phyloP scores from a whole-genome alignment of 257 asterid species.

The Rauvolfia tetraphylla region DNA sequence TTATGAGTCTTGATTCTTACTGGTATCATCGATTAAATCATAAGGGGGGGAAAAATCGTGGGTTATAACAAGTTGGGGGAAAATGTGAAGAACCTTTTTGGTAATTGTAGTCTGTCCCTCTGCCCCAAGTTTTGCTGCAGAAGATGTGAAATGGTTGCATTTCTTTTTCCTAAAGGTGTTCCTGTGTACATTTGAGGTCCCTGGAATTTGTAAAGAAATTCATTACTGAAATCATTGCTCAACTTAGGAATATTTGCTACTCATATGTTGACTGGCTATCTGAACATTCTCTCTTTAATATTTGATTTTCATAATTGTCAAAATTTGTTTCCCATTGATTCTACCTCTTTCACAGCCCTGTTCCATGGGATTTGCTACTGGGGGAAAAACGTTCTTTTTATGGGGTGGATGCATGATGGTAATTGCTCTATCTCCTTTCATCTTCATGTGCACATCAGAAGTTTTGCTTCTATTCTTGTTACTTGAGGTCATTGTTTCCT shows the following conservation, averaged over 20 bases:
- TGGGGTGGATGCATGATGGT: slow-evolving; percentile 99
- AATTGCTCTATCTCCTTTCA: slow-evolving; percentile 21
- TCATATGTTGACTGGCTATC: not conserved
- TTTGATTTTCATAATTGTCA: not conserved
- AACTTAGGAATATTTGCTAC: not conserved
- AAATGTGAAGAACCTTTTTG: not conserved
- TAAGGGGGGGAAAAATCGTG: slow-evolving; percentile 1
- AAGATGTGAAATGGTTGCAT: not conserved
- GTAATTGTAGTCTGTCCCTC: not conserved
- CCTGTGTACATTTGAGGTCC: not conserved
- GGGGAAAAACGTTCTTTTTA: slow-evolving; percentile 91
- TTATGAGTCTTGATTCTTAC: not conserved
- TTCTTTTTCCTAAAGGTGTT: not conserved
- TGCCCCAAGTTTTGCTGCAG: not conserved
- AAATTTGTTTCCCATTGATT: not conserved
- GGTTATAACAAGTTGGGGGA: not conserved
- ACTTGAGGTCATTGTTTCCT: slow-evolving; percentile 14
- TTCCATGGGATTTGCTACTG: slow-evolving; percentile 99
- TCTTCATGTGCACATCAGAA: slow-evolving; percentile 12
- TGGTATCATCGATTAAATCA: too few relatives aligned
- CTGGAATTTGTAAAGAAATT: not conserved
- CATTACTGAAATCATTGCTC: not conserved
- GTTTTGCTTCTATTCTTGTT: slow-evolving; percentile 8
- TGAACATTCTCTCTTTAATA: not conserved
- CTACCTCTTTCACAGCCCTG: slow-evolving; percentile 63